phyloP scores from a whole-genome alignment of 192 early-diverging fungal species.

The Backusella parvicylindrica region DNA sequence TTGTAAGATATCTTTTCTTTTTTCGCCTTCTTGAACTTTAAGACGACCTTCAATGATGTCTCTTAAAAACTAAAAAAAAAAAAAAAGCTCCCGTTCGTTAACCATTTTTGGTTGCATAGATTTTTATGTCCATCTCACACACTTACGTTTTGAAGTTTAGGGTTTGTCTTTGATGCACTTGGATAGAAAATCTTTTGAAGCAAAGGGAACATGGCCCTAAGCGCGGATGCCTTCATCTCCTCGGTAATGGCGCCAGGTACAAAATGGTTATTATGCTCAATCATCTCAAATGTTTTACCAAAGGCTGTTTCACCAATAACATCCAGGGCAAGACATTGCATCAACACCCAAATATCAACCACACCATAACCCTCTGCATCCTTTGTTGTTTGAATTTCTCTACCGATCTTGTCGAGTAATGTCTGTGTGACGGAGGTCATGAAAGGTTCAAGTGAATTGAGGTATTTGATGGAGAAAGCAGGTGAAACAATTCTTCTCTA shows the following conservation, averaged over 20 bases:
- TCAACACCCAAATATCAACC: conserved; percentile 37
- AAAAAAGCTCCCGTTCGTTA: too few relatives aligned
- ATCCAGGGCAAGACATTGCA: conserved; percentile 39
- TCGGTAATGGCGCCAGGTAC: conserved; percentile 28
- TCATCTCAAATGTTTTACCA: conserved; percentile 47
- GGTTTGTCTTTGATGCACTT: not conserved
- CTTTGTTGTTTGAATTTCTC: conserved; percentile 14
- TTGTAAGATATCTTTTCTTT: conserved; percentile 43
- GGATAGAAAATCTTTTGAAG: not conserved
- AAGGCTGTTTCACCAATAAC: conserved; percentile 52
- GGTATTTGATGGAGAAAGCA: conserved; percentile 47
- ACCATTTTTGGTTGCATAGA: too few relatives aligned
- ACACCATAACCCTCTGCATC: conserved; percentile 8
- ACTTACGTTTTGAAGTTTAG: conserved; percentile 1
- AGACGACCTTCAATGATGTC: conserved; percentile 17
- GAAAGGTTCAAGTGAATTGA: conserved; percentile 42
- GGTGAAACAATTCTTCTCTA: conserved; percentile 50
- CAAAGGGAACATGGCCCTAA: not conserved
- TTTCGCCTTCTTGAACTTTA: not conserved
- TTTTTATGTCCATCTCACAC: too few relatives aligned
- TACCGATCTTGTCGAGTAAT: conserved; percentile 30
- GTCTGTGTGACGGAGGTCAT: conserved; percentile 27
- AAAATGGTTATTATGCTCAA: conserved; percentile 39
- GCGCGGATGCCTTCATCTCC: not conserved
- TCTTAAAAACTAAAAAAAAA: conserved; percentile 17